Percentiles rank a stretch among this genome's conserved stretches.
These are phyloP conservation scores for Phytopythium cucurbitacearum DNA, from an alignment of 352 stramenopile genomes.

Conservation along the genomic window DNA sequence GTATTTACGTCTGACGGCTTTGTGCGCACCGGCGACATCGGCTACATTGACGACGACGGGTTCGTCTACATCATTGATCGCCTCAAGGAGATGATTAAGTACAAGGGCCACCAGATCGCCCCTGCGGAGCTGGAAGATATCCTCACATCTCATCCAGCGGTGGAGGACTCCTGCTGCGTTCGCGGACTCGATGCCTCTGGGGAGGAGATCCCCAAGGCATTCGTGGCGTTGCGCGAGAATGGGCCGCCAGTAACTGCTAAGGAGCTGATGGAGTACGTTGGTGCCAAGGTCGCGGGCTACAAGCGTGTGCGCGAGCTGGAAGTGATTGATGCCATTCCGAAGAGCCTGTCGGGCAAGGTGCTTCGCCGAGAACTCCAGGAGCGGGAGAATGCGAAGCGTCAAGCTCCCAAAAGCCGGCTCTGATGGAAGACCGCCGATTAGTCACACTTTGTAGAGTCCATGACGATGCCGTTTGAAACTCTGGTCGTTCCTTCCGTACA, in stretches of 20 bases:
- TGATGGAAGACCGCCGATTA: background rate
- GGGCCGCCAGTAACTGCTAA: conserved; percentile 11
- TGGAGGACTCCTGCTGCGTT: conserved; percentile 77
- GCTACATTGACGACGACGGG: conserved; percentile 88
- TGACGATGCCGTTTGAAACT: too few species aligned
- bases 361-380: conserved; percentile 78
- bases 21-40: conserved; percentile 88
- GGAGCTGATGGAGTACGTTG: conserved; percentile 72
- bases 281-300: conserved; percentile 72
- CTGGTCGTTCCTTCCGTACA: too few species aligned
- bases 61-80: conserved; percentile 91
- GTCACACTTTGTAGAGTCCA: too few species aligned
- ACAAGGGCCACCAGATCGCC: conserved; percentile 89
- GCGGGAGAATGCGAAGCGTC: conserved; percentile 26
- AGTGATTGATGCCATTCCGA: conserved; percentile 86
- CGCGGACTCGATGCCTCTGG: conserved; percentile 58
- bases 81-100: conserved; percentile 96
- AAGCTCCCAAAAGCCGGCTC: conserved; percentile 3
- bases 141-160: conserved; percentile 58
- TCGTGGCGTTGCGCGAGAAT: conserved; percentile 69
- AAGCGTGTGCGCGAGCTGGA: conserved; percentile 85
- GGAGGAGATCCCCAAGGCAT: conserved; percentile 89
- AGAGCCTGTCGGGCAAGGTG: conserved; percentile 86
- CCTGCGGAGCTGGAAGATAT: conserved; percentile 91
- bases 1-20: conserved; percentile 74